A percentile compares a stretch with the other conserved stretches of the same genome.
phyloP scores from a whole-genome alignment of 371 early-diverging fungal species.

The Rhizopus microsporus region DNA sequence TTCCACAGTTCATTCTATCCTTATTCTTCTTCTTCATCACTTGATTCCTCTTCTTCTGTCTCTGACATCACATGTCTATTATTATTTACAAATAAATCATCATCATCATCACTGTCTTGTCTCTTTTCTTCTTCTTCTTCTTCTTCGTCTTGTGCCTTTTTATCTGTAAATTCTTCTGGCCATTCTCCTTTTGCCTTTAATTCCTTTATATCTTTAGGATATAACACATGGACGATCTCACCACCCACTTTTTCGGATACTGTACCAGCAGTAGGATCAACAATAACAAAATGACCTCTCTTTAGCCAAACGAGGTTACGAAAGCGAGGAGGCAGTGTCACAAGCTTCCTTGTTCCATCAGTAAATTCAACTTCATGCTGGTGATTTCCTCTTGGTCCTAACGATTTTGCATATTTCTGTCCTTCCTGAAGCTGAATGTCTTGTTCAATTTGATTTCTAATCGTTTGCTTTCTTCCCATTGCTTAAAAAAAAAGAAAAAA shows the following conservation, averaged over 20 bases:
- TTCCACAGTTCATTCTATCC: background rate
- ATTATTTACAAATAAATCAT: slow-evolving; percentile 69
- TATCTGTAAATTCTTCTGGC: slow-evolving; percentile 43
- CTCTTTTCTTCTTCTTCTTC: slow-evolving; percentile 19
- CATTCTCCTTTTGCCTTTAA: slow-evolving; percentile 65
- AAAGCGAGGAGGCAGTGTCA: slow-evolving; percentile 75
- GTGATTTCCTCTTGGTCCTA: slow-evolving; percentile 74
- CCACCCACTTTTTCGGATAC: slow-evolving; percentile 73
- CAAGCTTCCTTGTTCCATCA: slow-evolving; percentile 58
- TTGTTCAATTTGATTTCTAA: slow-evolving; percentile 30
- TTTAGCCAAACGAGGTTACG: slow-evolving; percentile 86
- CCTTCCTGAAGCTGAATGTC: slow-evolving; percentile 31
- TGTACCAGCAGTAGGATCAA: slow-evolving; percentile 60
- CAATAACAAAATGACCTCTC: slow-evolving; percentile 77
- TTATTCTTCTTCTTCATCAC: slow-evolving; percentile 31
- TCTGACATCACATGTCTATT: slow-evolving; percentile 57
- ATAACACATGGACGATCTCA: slow-evolving; percentile 75
- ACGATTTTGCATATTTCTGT: slow-evolving; percentile 63
- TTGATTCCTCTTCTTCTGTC: slow-evolving; percentile 29
- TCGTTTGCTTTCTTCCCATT: slow-evolving; percentile 49
- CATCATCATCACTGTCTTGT: slow-evolving; percentile 42
- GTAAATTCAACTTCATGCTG: slow-evolving; percentile 71
- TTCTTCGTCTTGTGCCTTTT: slow-evolving; percentile 17
- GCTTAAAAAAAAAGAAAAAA: slow-evolving; percentile 12
- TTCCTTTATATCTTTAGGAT: slow-evolving; percentile 75